Percentiles rank a stretch among this genome's conserved stretches.
Evolutionary conservation across 176 grass and related monocot genomes (phyloP).

Genomic region (Rhipidocladum racemiflorum): DNA sequence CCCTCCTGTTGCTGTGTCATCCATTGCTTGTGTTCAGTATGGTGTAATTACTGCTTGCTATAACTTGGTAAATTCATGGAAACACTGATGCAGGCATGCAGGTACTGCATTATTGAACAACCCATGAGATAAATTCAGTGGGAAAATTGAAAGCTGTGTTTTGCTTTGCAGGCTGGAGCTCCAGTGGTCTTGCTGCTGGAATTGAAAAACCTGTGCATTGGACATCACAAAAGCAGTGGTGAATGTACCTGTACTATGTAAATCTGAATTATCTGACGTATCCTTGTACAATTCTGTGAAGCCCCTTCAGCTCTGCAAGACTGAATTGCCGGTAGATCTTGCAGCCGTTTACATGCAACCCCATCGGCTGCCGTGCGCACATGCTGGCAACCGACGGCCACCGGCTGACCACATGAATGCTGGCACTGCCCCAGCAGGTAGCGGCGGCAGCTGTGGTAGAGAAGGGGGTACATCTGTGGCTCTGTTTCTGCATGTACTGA

Average conservation of each 20-base stretch:
- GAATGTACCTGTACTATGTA: not conserved
- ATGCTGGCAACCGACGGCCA: not conserved
- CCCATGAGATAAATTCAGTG: not conserved
- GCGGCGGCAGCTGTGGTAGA: not conserved
- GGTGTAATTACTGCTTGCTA: not conserved
- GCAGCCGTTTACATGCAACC: not conserved
- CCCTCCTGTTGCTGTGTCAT: not conserved
- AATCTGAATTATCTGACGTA: not conserved
- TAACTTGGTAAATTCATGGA: conserved; percentile 22
- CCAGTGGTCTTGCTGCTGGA: not conserved
- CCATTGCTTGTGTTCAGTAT: not conserved
- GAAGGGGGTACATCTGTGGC: not conserved
- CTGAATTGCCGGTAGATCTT: conserved; percentile 21
- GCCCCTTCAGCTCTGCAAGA: not conserved
- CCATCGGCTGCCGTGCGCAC: conserved; percentile 13
- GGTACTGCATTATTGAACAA: not conserved
- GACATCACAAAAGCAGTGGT: not conserved
- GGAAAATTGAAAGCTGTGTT: not conserved
- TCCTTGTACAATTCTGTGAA: not conserved
- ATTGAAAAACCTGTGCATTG: not conserved
- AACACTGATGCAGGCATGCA: not conserved
- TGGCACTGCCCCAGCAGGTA: not conserved
- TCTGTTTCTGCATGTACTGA: not conserved
- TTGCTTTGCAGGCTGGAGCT: not conserved
- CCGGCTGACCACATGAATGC: not conserved